These are phyloP conservation scores for Aspergillus quadricinctus DNA, from an alignment of 2,329 filamentous ascomycete genomes.

Conservation along the genomic window DNA sequence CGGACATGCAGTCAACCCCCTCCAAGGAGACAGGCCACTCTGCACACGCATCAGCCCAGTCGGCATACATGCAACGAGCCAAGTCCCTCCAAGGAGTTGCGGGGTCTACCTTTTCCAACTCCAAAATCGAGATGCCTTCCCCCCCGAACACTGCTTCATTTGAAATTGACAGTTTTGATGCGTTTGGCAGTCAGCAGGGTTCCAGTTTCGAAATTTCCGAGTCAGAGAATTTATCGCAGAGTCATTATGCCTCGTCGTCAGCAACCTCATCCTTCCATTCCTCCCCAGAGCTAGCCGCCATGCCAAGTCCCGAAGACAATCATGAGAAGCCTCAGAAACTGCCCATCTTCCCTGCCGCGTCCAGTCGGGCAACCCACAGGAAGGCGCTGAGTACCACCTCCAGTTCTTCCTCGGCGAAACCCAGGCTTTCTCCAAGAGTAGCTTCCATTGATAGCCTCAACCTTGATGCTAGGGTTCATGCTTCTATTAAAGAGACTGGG, in stretches of 20 bases:
- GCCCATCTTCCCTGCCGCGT: slow-evolving; percentile 26
- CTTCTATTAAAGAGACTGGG: slow-evolving; percentile 71
- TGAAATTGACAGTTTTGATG: slow-evolving; percentile 45
- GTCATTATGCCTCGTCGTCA: slow-evolving; percentile 38
- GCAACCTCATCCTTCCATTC: slow-evolving; percentile 49
- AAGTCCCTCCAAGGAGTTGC: slow-evolving; percentile 45
- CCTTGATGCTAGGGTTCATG: slow-evolving; percentile 54
- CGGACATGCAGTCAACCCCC: slow-evolving; percentile 38
- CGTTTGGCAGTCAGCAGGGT: slow-evolving; percentile 50
- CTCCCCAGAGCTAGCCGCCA: slow-evolving; percentile 50
- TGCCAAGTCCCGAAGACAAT: slow-evolving; percentile 25
- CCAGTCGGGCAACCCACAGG: slow-evolving; percentile 18
- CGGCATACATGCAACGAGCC: slow-evolving; percentile 42
- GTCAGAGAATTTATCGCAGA: slow-evolving; percentile 30
- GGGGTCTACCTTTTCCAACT: slow-evolving; percentile 27
- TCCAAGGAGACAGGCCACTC: slow-evolving; percentile 34
- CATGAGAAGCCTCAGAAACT: slow-evolving; percentile 25
- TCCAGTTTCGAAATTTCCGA: slow-evolving; percentile 26
- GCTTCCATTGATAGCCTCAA: slow-evolving; percentile 47
- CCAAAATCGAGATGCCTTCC: slow-evolving; percentile 49
- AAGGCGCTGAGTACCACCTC: slow-evolving; percentile 16
- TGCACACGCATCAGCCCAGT: slow-evolving; percentile 29
- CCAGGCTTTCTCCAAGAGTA: slow-evolving; percentile 39
- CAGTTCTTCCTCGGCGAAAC: slow-evolving; percentile 26
- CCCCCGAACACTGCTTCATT: slow-evolving; percentile 53